Evolutionary conservation across 2,329 filamentous ascomycete species (phyloP), one percentile per base, ranked within the genome.

Genomic region (Cercospora sp.): DNA sequence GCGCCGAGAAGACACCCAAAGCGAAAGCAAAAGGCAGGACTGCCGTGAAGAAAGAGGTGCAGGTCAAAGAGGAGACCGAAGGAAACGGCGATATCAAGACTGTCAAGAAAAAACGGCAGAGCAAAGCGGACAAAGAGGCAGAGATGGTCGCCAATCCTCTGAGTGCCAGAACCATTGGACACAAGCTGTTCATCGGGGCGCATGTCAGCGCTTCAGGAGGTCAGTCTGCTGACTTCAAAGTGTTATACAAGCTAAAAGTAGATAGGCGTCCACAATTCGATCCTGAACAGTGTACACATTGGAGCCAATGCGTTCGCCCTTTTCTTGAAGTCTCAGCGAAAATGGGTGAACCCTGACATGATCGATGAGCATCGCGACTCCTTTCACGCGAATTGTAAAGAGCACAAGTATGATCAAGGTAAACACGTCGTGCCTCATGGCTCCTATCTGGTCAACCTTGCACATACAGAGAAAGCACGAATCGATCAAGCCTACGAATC

Each of bases 401-500:
- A 89, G 60, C 88, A 94, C 77, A 82, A 83, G 60, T 97, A 94
- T 79, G 88, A 92, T 75, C 86, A 89, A 6, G 84, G 84, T 66
- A 87, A 87, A 77, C 90, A 92, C 80, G 87, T 93, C 75, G 88
- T 99, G 1, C 95, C 95, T 0, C 95, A 99, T 78, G 95, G 95
- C 36, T 96, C 92, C 1, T 99, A 99, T 79, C 90, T 99, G 7
- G 93, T 99, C 76, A 99, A 99, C 77, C 87, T 99, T 5, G 95
- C 95, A 0, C 93, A 97, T 76, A 85, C 89, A 4, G 94, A 98
- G 75, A 79, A 87, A 28, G 86, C 85, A 45, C 96, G 96, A 78
- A 92, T 93, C 1, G 86, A 88, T 62, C 93, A 98, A 81, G 94
- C 94, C 1, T 97, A 96, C 77, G 85, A 83, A 45, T 87, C 89